These are phyloP conservation scores for Mortierella sp. DNA, from an alignment of 371 early-diverging fungal genomes.

Conservation along the genomic window DNA sequence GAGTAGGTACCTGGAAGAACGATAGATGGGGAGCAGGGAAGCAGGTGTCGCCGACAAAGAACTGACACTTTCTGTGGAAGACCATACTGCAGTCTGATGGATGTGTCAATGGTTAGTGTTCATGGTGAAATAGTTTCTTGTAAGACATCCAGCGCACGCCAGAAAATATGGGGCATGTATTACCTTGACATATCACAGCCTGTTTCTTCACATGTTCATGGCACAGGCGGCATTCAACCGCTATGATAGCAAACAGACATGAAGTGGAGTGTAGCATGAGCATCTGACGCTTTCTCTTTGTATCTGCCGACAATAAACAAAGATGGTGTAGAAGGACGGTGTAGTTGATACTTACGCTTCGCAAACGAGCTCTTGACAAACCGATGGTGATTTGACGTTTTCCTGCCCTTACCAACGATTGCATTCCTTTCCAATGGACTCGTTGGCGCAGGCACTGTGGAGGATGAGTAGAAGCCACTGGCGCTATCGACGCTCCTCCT, in stretches of 20 bases:
- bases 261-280: no score
- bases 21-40: constrained; percentile 43
- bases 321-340: no score
- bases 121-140: background rate
- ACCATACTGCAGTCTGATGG: constrained; percentile 60
- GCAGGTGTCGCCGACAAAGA: constrained; percentile 49
- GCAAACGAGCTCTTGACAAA: constrained; percentile 59
- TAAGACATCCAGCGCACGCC: no score
- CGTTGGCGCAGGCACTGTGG: constrained; percentile 43
- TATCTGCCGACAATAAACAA: no score
- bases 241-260: constrained; percentile 14
- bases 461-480: constrained; percentile 29
- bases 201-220: constrained; percentile 53
- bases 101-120: no score
- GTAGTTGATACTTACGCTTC: constrained; percentile 50
- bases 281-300: no score
- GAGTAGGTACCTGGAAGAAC: constrained; percentile 23
- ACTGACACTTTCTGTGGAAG: constrained; percentile 54
- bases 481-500: constrained; percentile 50
- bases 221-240: constrained; percentile 54
- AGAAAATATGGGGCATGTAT: no score
- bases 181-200: constrained; percentile 59
- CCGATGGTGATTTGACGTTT: constrained; percentile 33
- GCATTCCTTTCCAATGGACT: constrained; percentile 10
- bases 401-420: constrained; percentile 8